These are phyloP conservation scores for Eucalyptus cloeziana DNA, from an alignment of 345 rosid species.

Conservation along the genomic window DNA sequence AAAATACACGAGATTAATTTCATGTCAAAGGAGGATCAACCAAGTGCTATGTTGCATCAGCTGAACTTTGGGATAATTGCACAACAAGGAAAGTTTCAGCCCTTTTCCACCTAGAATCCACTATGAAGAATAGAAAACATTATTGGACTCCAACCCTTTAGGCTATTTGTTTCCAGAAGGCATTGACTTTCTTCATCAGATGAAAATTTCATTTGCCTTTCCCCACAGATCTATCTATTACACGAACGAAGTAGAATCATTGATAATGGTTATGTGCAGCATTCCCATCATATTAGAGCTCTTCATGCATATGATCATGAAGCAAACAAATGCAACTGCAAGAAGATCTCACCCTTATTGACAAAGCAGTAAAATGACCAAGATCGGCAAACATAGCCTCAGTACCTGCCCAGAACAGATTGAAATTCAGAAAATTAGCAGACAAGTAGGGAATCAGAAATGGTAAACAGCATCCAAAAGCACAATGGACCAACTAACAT, in stretches of 20 bases:
- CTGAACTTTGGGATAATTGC: not conserved
- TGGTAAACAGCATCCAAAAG: not conserved
- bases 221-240: not conserved
- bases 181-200: not conserved
- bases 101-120: not conserved
- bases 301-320: not conserved
- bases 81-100: not conserved
- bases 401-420: conserved; percentile 49
- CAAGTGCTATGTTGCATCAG: not conserved
- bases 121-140: not conserved
- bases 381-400: conserved; percentile 97
- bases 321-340: not conserved
- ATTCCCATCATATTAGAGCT: not conserved
- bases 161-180: not conserved
- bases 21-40: not conserved
- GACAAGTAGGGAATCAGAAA: conserved; percentile 13
- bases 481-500: not conserved
- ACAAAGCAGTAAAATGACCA: conserved; percentile 86
- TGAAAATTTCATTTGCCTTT: not conserved
- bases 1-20: not conserved
- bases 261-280: not conserved
- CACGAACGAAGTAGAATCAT: not conserved
- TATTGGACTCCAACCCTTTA: not conserved
- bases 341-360: conserved; percentile 52
- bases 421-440: not conserved